Evolutionary conservation across 2,329 filamentous ascomycete genomes (phyloP), one percentile per base, ranked within the genome.

Genomic region (Metarhizium humberi): DNA sequence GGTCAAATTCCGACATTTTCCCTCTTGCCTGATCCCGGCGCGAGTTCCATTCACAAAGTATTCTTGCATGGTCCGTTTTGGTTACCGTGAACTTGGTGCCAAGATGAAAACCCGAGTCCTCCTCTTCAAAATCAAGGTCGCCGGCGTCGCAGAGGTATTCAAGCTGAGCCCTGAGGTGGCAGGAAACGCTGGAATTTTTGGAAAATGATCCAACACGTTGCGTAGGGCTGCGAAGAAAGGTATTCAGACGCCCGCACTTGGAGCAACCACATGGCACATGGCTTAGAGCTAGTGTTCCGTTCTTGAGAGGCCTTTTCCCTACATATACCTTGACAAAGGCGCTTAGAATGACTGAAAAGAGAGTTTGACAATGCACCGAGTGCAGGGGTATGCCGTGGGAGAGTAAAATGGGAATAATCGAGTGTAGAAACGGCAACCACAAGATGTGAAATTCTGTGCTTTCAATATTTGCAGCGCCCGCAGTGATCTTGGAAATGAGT

Each of bases 341-440:
- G 3, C 58, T 55, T 32, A 67, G 43, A 6, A 68, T 6, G 10
- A 46, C 49, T 1, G 60, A 56, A 20, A 64, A 68, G 14, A 70
- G 55, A 7, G 58, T 25, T 20, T 60, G 62, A 56, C 64, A 69
- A 13, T 18, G 51, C 7, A 58, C 55, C 0, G 53, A 54, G 11
- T 54, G 50, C 5, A 66, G 53, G 0, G 59, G 38, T 2, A 60
- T 51, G 1, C 52, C 20, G 4, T 54, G 45, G 14, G 52, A 47
- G 6, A 55, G 51, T 30, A 67, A 55, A 4, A 56, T 5, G 6
- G 20, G 4, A 0, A 64, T 25, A 4, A 70, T 55, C 4, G 51
- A 48, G 16, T 50, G 60, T 2, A 71, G 55, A 10, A 70, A 61
- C 1, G 66, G 67, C 2, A 71, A 47, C 69, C 69, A 72, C 1